Evolutionary conservation across 2,329 filamentous ascomycete species (phyloP), one percentile per base, ranked within the genome.

Genomic region (Monilinia aucupariae): DNA sequence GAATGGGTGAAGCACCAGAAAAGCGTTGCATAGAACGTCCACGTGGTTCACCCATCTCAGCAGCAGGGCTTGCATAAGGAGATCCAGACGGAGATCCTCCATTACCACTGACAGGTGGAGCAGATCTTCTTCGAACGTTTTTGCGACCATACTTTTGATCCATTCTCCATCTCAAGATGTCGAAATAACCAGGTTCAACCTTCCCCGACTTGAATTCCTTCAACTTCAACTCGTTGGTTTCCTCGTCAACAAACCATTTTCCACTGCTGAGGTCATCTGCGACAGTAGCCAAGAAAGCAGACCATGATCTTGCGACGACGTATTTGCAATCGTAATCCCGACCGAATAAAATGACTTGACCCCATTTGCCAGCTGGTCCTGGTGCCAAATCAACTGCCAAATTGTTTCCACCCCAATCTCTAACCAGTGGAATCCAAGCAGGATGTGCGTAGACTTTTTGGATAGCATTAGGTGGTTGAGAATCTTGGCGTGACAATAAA

Each of bases 251-350:
- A 71, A 86, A 90, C 81, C 91, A 92, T 76, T 96, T 96, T 67
- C 91, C 90, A 69, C 90, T 94, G 78, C 84, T 86, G 71, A 99
- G 80, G 73, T 99, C 94, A 72, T 99, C 94, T 37, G 94, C 92
- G 8, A 97, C 84, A 39, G 87, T 84, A 58, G 92, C 92, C 25
- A 99, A 78, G 73, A 99, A 92, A 12, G 88, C 84, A 20, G 87
- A 85, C 94, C 94, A 99, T 0, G 93, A 97, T 65, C 90, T 86
- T 37, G 94, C 90, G 63, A 99, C 84, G 8, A 99, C 94, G 74
- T 96, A 99, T 79, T 99, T 99, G 77, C 91, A 96, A 74, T 99
- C 94, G 77, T 96, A 99, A 78, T 99, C 94, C 65, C 94, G 91
- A 58, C 94, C 94, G 75, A 96, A 97, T 66, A 99, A 83, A 71